A percentile compares a stretch with the other conserved stretches of the same genome.
phyloP scores from a whole-genome alignment of 176 grass and related monocot genomes.

The Cenchrus fungigraminus region DNA sequence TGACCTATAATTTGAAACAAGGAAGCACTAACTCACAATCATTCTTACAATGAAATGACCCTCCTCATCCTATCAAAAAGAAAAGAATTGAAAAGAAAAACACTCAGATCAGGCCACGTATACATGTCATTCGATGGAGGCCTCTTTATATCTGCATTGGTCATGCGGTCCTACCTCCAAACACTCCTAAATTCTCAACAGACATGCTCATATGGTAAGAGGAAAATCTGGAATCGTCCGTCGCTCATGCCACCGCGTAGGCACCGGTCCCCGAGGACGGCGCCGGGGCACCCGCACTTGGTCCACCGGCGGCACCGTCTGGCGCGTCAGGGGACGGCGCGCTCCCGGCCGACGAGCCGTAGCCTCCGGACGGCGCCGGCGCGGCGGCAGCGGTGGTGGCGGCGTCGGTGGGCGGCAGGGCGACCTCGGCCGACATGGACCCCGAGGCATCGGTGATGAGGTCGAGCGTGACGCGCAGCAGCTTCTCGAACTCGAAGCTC shows the following conservation, averaged over 20 bases:
- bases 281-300: background rate
- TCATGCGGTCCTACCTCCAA: background rate
- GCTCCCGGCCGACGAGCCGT: background rate
- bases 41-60: too few species aligned
- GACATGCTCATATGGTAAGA: background rate
- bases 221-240: background rate
- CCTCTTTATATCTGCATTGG: background rate
- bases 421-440: conserved; percentile 21
- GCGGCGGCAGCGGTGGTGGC: background rate
- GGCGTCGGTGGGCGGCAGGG: conserved; percentile 26
- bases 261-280: background rate
- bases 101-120: background rate
- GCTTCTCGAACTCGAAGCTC: conserved; percentile 63
- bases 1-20: too few species aligned
- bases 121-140: background rate
- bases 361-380: background rate
- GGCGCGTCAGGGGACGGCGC: background rate
- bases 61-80: too few species aligned
- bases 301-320: background rate
- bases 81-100: background rate
- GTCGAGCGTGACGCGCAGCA: conserved; percentile 53
- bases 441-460: conserved; percentile 42
- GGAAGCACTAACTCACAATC: too few species aligned
- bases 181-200: background rate
- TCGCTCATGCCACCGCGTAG: background rate